These are phyloP conservation scores for Diaporthe capsici DNA, from an alignment of 2,329 filamentous ascomycete species.

Conservation along the genomic window DNA sequence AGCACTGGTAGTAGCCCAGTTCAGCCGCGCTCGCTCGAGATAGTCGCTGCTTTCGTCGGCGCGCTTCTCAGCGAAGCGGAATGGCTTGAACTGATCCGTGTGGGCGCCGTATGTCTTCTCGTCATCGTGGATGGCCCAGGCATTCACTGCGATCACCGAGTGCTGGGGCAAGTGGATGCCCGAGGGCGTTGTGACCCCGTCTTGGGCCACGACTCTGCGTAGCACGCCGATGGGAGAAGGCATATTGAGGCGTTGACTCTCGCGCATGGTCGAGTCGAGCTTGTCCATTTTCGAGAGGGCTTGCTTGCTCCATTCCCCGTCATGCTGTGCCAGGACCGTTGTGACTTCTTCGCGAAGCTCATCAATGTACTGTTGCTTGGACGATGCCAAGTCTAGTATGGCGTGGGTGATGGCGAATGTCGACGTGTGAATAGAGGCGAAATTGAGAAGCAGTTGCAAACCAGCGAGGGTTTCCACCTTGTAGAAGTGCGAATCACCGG, in stretches of 20 bases:
- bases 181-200: background rate
- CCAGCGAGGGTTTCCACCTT: background rate
- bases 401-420: background rate
- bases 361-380: background rate
- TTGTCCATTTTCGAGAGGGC: conserved; percentile 9
- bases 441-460: background rate
- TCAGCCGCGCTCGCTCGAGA: background rate
- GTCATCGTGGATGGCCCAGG: background rate
- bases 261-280: conserved; percentile 3
- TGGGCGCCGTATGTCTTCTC: background rate
- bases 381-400: background rate
- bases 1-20: background rate
- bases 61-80: conserved; percentile 5
- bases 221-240: background rate
- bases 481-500: background rate
- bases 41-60: background rate
- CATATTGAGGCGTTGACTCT: background rate
- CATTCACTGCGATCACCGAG: background rate
- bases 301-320: background rate
- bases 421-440: background rate
- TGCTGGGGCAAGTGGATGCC: background rate
- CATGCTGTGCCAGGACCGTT: background rate
- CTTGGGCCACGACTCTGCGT: background rate
- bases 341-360: background rate
- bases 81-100: background rate